Base-by-base conservation (phyloP, 2,329 filamentous ascomycete species). In the Gyromitra esculenta region DNA sequence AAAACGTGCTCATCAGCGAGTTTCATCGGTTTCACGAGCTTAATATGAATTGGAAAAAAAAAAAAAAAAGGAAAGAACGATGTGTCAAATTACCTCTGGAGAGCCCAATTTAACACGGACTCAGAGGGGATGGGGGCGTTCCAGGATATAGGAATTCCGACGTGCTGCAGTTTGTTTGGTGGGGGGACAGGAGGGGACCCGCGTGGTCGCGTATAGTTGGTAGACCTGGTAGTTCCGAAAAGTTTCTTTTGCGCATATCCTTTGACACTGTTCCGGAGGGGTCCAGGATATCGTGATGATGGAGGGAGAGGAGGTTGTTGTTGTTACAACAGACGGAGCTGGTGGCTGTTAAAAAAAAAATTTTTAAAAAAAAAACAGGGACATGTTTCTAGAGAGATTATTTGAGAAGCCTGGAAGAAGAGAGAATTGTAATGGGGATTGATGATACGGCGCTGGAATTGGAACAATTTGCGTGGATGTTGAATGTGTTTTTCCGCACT, bases 81-180 rank as follows among this genome's bases (percentile, higher is more conserved):
- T 69, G 66, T 69, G 41, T 35, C 66, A 69, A 69, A 60, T 59
- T 45, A 35, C 66, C 54, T 39, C 54, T 60, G 54, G 60, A 63
- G 60, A 63, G 60, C 41, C 25, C 48, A 63, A 63, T 62, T 41
- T 11, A n/a, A 48, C 39, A 68, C 37, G 1, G 65, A 43, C 2
- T 31, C 25, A 4, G 41, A 31, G 60, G 21, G 25, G 13, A 15
- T 15, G 66, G 54, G 25, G 65, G 39, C 31, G 43, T 60, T 31
- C 45, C 39, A 59, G 48, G 13, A 35, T 37, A 57, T 48, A 56
- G 48, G 37, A 31, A 48, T 35, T 54, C 50, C 11, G 35, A 75
- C 72, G 72, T 75, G 72, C 65, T 62, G 9, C 35, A 25, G 35
- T 71, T 65, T 75, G 72, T 71, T 64, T 75, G 72, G 72, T 71